Base-by-base conservation (phyloP, 106 monocot genomes). In the Apostasia shenzhenica region DNA sequence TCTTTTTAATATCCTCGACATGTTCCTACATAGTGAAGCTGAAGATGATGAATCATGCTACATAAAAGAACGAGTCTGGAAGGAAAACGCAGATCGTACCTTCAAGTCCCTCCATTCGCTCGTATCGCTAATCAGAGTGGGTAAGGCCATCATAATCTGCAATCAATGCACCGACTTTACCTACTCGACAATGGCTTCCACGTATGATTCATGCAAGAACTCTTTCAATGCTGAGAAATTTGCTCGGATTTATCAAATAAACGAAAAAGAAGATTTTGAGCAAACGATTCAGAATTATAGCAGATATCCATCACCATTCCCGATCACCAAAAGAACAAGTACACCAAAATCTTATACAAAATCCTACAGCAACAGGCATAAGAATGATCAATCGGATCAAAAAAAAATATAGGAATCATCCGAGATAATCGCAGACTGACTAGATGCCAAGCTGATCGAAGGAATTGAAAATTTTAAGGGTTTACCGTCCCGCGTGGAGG, bases 101-200 rank as follows among this genome's bases (percentile, higher is more conserved):
- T 95, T 88, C 79, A 95, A 58, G 71, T 78, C 78, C 75, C 86
- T 91, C 95, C 95, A 95, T 50, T 78, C 78, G 62, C 82, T 84
- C 6, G 88, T 82, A 14, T 95, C 82, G 54, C 78, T 82, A 63
- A 95, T 95, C 41, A 95, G 80, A 45, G 72, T 61, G 11, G 82
- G 6, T 45, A 88, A 80, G n/a, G 85, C 85, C 95, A 95, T 95
- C 50, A 38, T 43, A 39, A 38, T 62, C 79, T 79, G 69, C 54
- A 73, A 67, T 59, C 50, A 46, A n/a, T 66, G 39, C 12, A 59
- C 9, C 7, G 12, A 66, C 4, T 66, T 50, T 1, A 48, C 11
- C 47, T 63, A 4, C n/a, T 64, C 0, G 2, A 44, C 11, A 64
- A 64, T 41, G 9, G n/a, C 41, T 7, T 8, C 14, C 41, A 59